These are phyloP conservation scores for Haplosporangium gracile DNA, from an alignment of 192 early-diverging fungal species.

Conservation along the genomic window DNA sequence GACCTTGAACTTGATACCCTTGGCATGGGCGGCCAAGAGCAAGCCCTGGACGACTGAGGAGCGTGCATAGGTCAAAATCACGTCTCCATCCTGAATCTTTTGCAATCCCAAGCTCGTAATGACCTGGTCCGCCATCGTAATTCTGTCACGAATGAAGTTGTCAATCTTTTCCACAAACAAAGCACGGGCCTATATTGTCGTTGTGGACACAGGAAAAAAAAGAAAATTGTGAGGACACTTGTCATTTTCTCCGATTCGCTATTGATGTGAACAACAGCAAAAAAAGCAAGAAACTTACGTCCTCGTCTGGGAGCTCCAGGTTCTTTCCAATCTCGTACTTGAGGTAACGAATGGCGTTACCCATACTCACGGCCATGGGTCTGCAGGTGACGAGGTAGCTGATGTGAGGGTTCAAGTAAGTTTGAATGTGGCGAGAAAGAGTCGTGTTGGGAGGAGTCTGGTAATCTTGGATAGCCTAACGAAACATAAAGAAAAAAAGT, in stretches of 20 bases:
- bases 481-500: not conserved
- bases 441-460: slow-evolving; percentile 84
- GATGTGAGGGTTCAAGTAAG: slow-evolving; percentile 90
- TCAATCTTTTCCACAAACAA: slow-evolving; percentile 81
- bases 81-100: slow-evolving; percentile 94
- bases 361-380: slow-evolving; percentile 94
- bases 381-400: slow-evolving; percentile 88
- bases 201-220: not conserved
- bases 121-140: slow-evolving; percentile 81
- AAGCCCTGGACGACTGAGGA: slow-evolving; percentile 90
- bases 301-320: slow-evolving; percentile 85
- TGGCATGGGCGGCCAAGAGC: slow-evolving; percentile 79
- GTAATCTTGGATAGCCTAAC: slow-evolving; percentile 92
- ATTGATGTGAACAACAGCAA: not conserved
- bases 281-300: slow-evolving; percentile 67
- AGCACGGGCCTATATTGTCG: slow-evolving; percentile 69
- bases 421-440: slow-evolving; percentile 84
- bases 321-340: slow-evolving; percentile 90
- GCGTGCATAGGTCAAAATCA: slow-evolving; percentile 92
- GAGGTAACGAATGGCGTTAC: slow-evolving; percentile 89
- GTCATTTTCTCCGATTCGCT: not conserved
- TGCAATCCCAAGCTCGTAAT: slow-evolving; percentile 86
- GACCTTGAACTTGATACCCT: slow-evolving; percentile 88
- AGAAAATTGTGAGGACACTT: not conserved
- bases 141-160: slow-evolving; percentile 92